phyloP scores from a whole-genome alignment of 108 stramenopile species.

The Seminavis robusta region DNA sequence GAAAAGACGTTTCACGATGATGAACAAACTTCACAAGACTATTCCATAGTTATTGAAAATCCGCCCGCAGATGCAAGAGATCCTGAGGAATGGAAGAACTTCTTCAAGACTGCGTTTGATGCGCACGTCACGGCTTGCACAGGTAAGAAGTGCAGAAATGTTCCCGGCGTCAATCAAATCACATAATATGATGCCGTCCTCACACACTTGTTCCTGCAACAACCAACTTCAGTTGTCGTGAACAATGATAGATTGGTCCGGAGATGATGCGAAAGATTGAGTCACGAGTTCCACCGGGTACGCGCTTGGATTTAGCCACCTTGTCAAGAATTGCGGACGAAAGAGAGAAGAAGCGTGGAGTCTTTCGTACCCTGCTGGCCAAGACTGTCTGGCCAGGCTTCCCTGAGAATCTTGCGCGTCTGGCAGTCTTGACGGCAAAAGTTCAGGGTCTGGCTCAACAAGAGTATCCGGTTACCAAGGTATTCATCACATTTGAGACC shows the following conservation, averaged over 20 bases:
- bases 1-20: conserved; percentile 77
- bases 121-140: conserved; percentile 74
- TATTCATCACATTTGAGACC: conserved; percentile 87
- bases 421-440: conserved; percentile 57
- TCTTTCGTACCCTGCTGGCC: conserved; percentile 36
- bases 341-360: conserved; percentile 47
- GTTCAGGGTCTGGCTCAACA: conserved; percentile 73
- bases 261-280: conserved; percentile 58
- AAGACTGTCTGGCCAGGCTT: conserved; percentile 47
- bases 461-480: conserved; percentile 64
- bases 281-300: conserved; percentile 49
- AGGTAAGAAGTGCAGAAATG: no score
- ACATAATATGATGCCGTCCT: no score
- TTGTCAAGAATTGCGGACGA: conserved; percentile 56
- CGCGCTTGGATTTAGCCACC: conserved; percentile 38
- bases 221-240: conserved; percentile 70
- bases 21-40: conserved; percentile 90
- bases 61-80: conserved; percentile 77
- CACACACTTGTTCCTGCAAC: no score
- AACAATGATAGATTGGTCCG: conserved; percentile 76
- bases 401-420: conserved; percentile 44
- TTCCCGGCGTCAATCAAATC: no score
- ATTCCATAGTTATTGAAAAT: conserved; percentile 77
- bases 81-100: conserved; percentile 82
- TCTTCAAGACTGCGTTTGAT: conserved; percentile 60